phyloP scores from a whole-genome alignment of 345 rosid species.

The Adansonia digitata region DNA sequence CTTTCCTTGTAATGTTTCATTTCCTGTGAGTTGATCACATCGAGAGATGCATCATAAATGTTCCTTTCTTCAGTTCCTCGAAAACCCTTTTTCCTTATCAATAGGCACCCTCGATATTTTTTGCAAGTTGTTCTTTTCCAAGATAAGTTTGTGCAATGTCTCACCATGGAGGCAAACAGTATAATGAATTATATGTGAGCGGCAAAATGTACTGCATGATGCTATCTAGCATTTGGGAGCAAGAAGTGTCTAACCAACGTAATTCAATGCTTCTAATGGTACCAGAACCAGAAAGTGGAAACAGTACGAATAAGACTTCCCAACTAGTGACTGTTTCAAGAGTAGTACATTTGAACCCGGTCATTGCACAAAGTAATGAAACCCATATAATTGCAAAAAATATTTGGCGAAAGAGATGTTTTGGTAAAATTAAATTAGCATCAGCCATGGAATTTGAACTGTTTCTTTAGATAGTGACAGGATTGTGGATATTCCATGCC shows the following conservation, averaged over 20 bases:
- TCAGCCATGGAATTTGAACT: constrained; percentile 11
- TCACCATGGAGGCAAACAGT: too few relatives aligned
- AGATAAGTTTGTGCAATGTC: too few relatives aligned
- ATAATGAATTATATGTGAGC: not conserved
- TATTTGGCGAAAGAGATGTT: constrained; percentile 6
- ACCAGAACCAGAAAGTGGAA: not conserved
- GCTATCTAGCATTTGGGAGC: not conserved
- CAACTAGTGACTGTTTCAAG: too few relatives aligned
- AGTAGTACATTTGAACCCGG: too few relatives aligned
- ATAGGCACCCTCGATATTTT: not conserved
- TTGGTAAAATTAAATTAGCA: constrained; percentile 20
- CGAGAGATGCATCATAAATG: not conserved
- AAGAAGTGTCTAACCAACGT: not conserved
- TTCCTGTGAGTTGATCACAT: not conserved
- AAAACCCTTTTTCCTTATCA: too few relatives aligned
- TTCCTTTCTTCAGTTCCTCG: not conserved
- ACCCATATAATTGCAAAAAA: too few relatives aligned
- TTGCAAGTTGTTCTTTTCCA: not conserved
- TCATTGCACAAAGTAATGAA: too few relatives aligned
- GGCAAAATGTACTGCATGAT: too few relatives aligned
- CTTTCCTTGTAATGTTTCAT: not conserved
- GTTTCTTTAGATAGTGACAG: constrained; percentile 15
- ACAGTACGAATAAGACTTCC: constrained; percentile 17
- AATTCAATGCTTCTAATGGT: too few relatives aligned
- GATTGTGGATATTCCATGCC: constrained; percentile 11